These are phyloP conservation scores for Conidiobolus incongruus DNA, from an alignment of 371 early-diverging fungal species.

Conservation along the genomic window DNA sequence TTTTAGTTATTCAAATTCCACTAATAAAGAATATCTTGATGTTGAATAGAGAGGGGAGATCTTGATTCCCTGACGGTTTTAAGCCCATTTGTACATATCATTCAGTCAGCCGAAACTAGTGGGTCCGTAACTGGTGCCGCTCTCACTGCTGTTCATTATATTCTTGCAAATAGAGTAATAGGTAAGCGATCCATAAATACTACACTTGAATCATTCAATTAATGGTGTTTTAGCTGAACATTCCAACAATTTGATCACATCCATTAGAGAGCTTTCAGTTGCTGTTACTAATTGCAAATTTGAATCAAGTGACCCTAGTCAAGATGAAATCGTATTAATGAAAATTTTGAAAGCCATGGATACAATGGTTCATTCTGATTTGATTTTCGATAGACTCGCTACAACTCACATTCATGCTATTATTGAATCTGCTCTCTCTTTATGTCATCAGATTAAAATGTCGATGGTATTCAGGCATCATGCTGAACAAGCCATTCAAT, in stretches of 20 bases:
- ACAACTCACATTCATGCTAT: background rate
- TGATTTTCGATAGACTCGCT: background rate
- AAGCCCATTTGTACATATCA: background rate
- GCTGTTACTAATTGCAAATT: conserved; percentile 88
- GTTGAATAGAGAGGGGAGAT: background rate
- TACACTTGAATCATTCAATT: too few relatives aligned
- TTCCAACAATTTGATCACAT: conserved; percentile 34
- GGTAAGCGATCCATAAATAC: too few relatives aligned
- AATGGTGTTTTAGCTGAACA: conserved; percentile 4
- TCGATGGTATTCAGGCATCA: background rate
- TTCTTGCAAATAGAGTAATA: too few relatives aligned
- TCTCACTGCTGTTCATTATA: background rate
- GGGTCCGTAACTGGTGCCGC: background rate
- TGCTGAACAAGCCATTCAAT: background rate
- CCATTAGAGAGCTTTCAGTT: conserved; percentile 43
- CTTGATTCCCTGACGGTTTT: background rate
- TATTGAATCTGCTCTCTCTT: background rate
- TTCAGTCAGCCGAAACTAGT: background rate
- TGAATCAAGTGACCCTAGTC: conserved; percentile 74
- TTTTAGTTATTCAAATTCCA: too few relatives aligned
- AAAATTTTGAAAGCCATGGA: conserved; percentile 38
- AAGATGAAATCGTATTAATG: conserved; percentile 81
- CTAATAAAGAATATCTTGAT: background rate
- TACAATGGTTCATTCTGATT: background rate
- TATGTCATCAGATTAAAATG: background rate